phyloP scores from a whole-genome alignment of 768 basidiomycete species.

The Neoboletus magnificus region DNA sequence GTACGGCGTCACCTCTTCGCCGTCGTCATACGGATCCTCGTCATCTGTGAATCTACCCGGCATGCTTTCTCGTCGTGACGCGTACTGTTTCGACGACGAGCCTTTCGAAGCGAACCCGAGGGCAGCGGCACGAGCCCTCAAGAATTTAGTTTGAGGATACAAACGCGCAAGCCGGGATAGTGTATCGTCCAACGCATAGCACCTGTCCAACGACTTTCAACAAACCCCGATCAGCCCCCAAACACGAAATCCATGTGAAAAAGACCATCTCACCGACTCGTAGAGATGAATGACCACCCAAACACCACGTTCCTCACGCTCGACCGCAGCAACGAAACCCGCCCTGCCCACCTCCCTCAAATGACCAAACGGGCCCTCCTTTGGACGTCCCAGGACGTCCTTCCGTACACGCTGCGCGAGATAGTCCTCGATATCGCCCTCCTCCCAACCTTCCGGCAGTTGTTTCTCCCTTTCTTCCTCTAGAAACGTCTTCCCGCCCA shows the following conservation, averaged over 20 bases:
- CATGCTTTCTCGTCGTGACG: conserved; percentile 12
- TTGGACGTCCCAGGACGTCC: conserved; percentile 47
- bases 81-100: conserved; percentile 16
- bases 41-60: conserved; percentile 31
- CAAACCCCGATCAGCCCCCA: conserved; percentile 1
- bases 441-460: conserved; percentile 42
- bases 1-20: conserved; percentile 27
- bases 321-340: conserved; percentile 73
- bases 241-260: neutral
- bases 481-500: conserved; percentile 70
- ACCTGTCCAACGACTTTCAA: conserved; percentile 70
- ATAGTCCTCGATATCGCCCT: conserved; percentile 26
- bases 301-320: conserved; percentile 60
- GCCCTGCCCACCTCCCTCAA: conserved; percentile 73
- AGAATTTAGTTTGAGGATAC: conserved; percentile 72
- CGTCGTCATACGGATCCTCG: conserved; percentile 48
- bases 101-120: conserved; percentile 62
- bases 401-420: conserved; percentile 19
- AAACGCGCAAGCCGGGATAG: conserved; percentile 66
- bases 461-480: conserved; percentile 68
- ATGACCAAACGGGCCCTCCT: conserved; percentile 68
- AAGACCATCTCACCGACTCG: conserved; percentile 56
- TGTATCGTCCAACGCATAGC: conserved; percentile 65
- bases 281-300: conserved; percentile 90
- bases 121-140: conserved; percentile 73